A percentile compares a stretch with the other conserved stretches of the same genome.
These are phyloP conservation scores for Pseudozyma hubeiensis DNA, from an alignment of 1,284 basidiomycete species.

Conservation along the genomic window DNA sequence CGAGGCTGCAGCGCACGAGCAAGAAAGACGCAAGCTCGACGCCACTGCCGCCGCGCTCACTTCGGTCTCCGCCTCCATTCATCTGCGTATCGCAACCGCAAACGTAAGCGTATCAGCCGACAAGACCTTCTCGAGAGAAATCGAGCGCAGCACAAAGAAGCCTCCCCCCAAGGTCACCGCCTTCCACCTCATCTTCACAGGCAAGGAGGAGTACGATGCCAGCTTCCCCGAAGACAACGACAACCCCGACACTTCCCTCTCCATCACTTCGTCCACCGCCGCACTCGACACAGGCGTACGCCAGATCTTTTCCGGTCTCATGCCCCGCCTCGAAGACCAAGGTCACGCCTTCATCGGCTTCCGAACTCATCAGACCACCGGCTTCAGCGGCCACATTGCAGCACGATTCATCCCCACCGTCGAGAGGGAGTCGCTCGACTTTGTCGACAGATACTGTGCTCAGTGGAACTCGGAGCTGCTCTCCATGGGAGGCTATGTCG, in stretches of 20 bases:
- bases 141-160: constrained; percentile 95
- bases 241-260: constrained; percentile 35
- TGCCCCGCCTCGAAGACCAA: constrained; percentile 62
- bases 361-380: constrained; percentile 87
- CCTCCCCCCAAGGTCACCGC: constrained; percentile 82
- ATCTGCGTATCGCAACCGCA: constrained; percentile 84
- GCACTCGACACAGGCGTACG: constrained; percentile 69
- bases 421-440: constrained; percentile 91
- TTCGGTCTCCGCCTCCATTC: constrained; percentile 74
- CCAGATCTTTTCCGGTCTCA: constrained; percentile 68
- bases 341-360: constrained; percentile 70
- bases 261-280: constrained; percentile 85
- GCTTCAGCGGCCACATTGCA: constrained; percentile 89
- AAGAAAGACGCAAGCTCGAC: constrained; percentile 18
- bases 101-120: constrained; percentile 81
- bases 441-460: constrained; percentile 68
- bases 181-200: constrained; percentile 89
- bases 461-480: constrained; percentile 64
- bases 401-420: constrained; percentile 96
- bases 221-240: constrained; percentile 72
- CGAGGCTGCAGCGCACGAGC: constrained; percentile 18
- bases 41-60: constrained; percentile 44
- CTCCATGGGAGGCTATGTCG: constrained; percentile 76
- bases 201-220: constrained; percentile 86
- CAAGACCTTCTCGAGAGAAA: constrained; percentile 79